Conservation (phyloP, 208 protist genomes). For the Leishmania amazonensis region DNA sequence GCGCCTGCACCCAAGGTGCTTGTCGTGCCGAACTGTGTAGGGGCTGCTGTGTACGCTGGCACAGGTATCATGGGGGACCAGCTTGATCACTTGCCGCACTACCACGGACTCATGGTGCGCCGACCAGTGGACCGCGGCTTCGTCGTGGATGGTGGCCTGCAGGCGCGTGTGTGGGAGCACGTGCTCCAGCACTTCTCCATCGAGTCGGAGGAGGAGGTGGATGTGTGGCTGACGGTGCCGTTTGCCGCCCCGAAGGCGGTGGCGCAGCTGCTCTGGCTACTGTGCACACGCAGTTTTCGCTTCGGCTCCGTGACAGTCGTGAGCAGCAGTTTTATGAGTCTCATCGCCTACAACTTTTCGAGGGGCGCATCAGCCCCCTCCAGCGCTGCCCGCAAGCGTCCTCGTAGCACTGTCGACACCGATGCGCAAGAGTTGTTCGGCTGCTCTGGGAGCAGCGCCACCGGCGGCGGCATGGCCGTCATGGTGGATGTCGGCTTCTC, state of each 20-base stretch:
- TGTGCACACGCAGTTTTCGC: slow-evolving; percentile 61
- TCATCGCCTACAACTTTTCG: slow-evolving; percentile 43
- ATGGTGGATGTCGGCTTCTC: slow-evolving; percentile 86
- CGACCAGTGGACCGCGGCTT: slow-evolving; percentile 80
- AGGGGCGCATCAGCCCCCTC: not conserved
- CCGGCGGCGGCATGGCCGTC: slow-evolving; percentile 19
- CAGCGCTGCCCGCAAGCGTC: slow-evolving; percentile 13
- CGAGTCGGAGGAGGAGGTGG: slow-evolving; percentile 54
- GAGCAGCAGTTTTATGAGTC: slow-evolving; percentile 56
- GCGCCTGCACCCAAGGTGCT: slow-evolving; percentile 21
- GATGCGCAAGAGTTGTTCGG: not conserved
- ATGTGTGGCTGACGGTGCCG: slow-evolving; percentile 74
- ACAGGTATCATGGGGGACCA: slow-evolving; percentile 74
- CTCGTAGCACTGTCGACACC: not conserved
- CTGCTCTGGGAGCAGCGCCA: not conserved
- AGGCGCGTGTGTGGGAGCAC: slow-evolving; percentile 80
- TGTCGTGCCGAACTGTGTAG: slow-evolving; percentile 72
- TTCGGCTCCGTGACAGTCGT: slow-evolving; percentile 78
- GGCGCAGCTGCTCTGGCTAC: slow-evolving; percentile 45
- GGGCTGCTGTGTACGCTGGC: slow-evolving; percentile 59
- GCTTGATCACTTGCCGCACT: slow-evolving; percentile 69
- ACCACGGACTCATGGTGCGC: slow-evolving; percentile 78
- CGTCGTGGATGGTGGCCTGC: slow-evolving; percentile 68
- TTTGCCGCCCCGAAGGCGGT: slow-evolving; percentile 65
- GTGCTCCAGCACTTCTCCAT: slow-evolving; percentile 73